A percentile compares a stretch with the other conserved stretches of the same genome.
These are phyloP conservation scores for Discostella stelligeroides DNA, from an alignment of 108 stramenopile genomes.

Conservation along the genomic window DNA sequence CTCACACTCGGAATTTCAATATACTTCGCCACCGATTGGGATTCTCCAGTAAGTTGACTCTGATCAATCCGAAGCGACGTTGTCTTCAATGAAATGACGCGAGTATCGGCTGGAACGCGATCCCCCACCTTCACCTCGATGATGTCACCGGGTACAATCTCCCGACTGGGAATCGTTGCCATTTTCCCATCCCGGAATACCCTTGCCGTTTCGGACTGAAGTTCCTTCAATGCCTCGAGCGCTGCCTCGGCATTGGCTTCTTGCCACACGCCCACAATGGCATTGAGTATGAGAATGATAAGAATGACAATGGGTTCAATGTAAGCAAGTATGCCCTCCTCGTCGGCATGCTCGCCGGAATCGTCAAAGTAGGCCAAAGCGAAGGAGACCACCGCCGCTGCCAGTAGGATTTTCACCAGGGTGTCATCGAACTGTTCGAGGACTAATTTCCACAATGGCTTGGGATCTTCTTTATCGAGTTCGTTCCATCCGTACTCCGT, in stretches of 20 bases:
- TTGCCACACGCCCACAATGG: slow-evolving; percentile 97
- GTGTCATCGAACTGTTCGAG: slow-evolving; percentile 97
- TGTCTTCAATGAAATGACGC: slow-evolving; percentile 43
- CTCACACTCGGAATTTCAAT: slow-evolving; percentile 13
- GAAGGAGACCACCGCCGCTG: slow-evolving; percentile 90
- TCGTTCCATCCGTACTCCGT: slow-evolving; percentile 39
- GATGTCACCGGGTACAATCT: slow-evolving; percentile 84
- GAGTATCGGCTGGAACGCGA: slow-evolving; percentile 78
- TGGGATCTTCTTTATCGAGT: slow-evolving; percentile 55
- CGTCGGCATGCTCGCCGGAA: slow-evolving; percentile 65
- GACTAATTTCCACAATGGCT: slow-evolving; percentile 87
- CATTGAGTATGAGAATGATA: slow-evolving; percentile 94
- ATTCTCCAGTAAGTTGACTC: slow-evolving; percentile 56
- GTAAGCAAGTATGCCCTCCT: slow-evolving; percentile 61
- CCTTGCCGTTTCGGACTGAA: slow-evolving; percentile 84
- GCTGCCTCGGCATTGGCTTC: slow-evolving; percentile 83
- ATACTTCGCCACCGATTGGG: slow-evolving; percentile 38
- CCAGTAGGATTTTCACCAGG: slow-evolving; percentile 94
- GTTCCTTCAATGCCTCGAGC: slow-evolving; percentile 90
- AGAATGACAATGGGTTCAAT: slow-evolving; percentile 96
- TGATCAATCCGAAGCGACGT: slow-evolving; percentile 49
- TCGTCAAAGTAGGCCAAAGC: slow-evolving; percentile 94
- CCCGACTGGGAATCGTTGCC: slow-evolving; percentile 32
- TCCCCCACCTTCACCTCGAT: slow-evolving; percentile 80
- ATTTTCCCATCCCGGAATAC: slow-evolving; percentile 77